A percentile compares a stretch with the other conserved stretches of the same genome.
These are phyloP conservation scores for Penicillium sp. DNA, from an alignment of 2,329 filamentous ascomycete species.

Conservation along the genomic window DNA sequence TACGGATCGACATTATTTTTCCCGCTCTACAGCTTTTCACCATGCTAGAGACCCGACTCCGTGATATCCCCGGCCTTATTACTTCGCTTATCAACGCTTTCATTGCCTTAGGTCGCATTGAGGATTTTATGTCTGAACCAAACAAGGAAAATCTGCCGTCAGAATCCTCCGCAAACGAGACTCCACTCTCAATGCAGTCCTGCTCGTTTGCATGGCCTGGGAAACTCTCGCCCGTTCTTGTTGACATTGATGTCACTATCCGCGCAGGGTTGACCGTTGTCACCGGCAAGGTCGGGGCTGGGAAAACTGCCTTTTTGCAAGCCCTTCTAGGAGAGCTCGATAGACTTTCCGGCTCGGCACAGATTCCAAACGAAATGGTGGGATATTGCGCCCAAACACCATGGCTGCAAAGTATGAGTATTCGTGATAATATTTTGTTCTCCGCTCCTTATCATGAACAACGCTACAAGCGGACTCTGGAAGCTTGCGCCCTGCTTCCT, in stretches of 20 bases:
- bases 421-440: conserved; percentile 67
- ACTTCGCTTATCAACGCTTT: conserved; percentile 76
- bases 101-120: conserved; percentile 78
- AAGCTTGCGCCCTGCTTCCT: conserved; percentile 61
- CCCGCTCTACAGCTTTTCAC: conserved; percentile 79
- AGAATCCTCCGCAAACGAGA: conserved; percentile 27
- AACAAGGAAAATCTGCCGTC: conserved; percentile 68
- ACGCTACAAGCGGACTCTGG: conserved; percentile 67
- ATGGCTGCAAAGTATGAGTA: conserved; percentile 69
- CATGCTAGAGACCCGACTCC: conserved; percentile 70
- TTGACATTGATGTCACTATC: conserved; percentile 55
- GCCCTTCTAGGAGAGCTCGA: conserved; percentile 61
- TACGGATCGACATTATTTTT: conserved; percentile 81
- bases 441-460: conserved; percentile 65
- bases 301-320: conserved; percentile 62
- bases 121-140: conserved; percentile 82
- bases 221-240: conserved; percentile 55
- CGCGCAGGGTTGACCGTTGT: conserved; percentile 59
- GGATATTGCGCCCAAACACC: conserved; percentile 66
- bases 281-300: conserved; percentile 62
- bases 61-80: conserved; percentile 72
- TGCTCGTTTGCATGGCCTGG: conserved; percentile 82
- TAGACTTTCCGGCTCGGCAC: conserved; percentile 50
- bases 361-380: conserved; percentile 56
- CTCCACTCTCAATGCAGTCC: conserved; percentile 49